Evolutionary conservation across 1,139 yeast species (phyloP).

Genomic region (Magnusiomyces sp.): DNA sequence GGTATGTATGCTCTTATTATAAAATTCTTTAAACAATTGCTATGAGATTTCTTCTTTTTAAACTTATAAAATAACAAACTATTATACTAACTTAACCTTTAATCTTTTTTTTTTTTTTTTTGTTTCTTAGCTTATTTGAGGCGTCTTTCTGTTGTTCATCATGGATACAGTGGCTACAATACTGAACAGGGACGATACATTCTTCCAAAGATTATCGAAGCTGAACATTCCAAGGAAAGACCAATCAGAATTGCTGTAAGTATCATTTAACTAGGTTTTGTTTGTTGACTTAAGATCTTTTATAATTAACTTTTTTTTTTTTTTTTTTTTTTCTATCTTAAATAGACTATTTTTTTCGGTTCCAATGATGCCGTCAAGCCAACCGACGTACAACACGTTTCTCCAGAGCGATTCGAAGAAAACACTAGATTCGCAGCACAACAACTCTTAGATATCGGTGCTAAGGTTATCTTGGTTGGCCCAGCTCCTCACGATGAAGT

Average conservation of each 20-base stretch:
- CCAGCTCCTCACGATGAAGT: slow-evolving; percentile 54
- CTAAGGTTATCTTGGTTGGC: slow-evolving; percentile 48
- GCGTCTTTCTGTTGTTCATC: slow-evolving; percentile 43
- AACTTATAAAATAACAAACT: too few species aligned
- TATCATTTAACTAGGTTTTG: not conserved
- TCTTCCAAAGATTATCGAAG: slow-evolving; percentile 10
- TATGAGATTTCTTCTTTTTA: too few species aligned
- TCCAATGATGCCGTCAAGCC: slow-evolving; percentile 54
- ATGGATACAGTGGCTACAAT: slow-evolving; percentile 58
- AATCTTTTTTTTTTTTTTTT: too few species aligned
- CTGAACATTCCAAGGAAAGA: not conserved
- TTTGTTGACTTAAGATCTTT: not conserved
- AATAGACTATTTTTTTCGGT: slow-evolving; percentile 56
- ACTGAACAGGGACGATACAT: slow-evolving; percentile 39
- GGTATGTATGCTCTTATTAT: not conserved
- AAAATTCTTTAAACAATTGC: too few species aligned
- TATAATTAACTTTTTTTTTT: too few species aligned
- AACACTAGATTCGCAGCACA: slow-evolving; percentile 42
- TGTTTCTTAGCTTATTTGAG: too few species aligned
- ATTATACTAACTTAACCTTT: too few species aligned
- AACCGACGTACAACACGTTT: slow-evolving; percentile 46
- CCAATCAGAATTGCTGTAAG: slow-evolving; percentile 17
- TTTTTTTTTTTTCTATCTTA: too few species aligned
- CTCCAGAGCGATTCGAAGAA: slow-evolving; percentile 38
- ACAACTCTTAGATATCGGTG: slow-evolving; percentile 34